Evolutionary conservation across 1,139 yeast species (phyloP).

Genomic region (Arxiozyma slooffiae): DNA sequence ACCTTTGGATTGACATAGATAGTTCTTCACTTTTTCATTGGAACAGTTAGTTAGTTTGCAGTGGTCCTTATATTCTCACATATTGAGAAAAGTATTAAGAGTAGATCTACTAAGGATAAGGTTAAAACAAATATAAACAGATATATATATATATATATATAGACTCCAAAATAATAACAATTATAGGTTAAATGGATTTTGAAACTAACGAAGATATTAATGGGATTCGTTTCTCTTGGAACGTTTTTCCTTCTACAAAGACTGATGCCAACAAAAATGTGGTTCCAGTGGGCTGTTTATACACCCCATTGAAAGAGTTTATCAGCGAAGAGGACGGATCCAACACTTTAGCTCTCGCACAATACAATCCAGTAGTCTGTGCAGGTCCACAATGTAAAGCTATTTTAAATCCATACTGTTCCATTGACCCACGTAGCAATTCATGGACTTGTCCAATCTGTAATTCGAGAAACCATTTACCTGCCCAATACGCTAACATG

Average conservation of each 20-base stretch:
- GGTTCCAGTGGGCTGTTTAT: conserved; percentile 88
- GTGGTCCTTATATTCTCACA: no score
- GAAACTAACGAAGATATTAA: conserved; percentile 80
- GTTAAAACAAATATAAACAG: neutral
- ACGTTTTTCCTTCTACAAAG: conserved; percentile 77
- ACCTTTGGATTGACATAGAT: no score
- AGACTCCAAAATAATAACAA: neutral
- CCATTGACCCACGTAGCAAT: conserved; percentile 69
- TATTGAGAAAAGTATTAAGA: no score
- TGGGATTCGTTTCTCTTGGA: conserved; percentile 90
- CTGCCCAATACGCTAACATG: conserved; percentile 80
- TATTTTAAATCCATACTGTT: conserved; percentile 79
- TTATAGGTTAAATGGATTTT: conserved; percentile 42
- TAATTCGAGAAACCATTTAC: conserved; percentile 73
- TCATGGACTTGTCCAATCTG: conserved; percentile 91
- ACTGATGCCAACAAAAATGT: conserved; percentile 87
- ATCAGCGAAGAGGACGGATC: conserved; percentile 37
- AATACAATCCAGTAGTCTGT: conserved; percentile 86
- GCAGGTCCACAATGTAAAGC: conserved; percentile 72
- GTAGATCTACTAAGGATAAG: no score
- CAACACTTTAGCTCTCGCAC: conserved; percentile 52
- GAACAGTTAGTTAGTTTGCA: no score
- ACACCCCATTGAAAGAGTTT: conserved; percentile 80
- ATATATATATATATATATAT: neutral
- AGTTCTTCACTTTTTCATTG: no score